These are phyloP conservation scores for Cladophialophora bantiana DNA, from an alignment of 2,329 filamentous ascomycete genomes.

Conservation along the genomic window DNA sequence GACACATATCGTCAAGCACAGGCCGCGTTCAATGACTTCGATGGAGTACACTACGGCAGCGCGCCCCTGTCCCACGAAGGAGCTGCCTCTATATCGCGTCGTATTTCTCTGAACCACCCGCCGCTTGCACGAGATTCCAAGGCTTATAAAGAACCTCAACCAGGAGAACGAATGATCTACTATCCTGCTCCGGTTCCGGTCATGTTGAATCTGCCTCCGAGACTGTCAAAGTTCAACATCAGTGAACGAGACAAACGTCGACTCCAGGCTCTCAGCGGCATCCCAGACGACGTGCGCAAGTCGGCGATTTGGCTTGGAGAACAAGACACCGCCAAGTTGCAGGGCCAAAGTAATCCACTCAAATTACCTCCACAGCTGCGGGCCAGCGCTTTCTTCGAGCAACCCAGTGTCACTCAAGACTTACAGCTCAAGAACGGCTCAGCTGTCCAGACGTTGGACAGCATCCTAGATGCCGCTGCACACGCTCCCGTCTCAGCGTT, in stretches of 20 bases:
- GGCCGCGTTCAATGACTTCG: slow-evolving; percentile 56
- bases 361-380: slow-evolving; percentile 81
- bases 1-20: slow-evolving; percentile 55
- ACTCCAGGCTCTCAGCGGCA: slow-evolving; percentile 73
- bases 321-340: slow-evolving; percentile 37
- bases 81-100: slow-evolving; percentile 41
- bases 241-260: slow-evolving; percentile 72
- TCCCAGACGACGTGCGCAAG: slow-evolving; percentile 63
- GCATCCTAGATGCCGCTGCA: slow-evolving; percentile 87
- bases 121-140: slow-evolving; percentile 50
- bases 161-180: slow-evolving; percentile 84
- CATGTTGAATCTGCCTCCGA: slow-evolving; percentile 90
- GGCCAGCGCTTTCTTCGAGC: slow-evolving; percentile 90
- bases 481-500: slow-evolving; percentile 89
- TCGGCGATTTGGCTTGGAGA: slow-evolving; percentile 57
- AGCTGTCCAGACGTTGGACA: slow-evolving; percentile 86
- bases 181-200: slow-evolving; percentile 94
- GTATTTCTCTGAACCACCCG: slow-evolving; percentile 49
- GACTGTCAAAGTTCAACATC: slow-evolving; percentile 75
- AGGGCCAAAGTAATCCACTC: slow-evolving; percentile 28
- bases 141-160: slow-evolving; percentile 53
- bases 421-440: slow-evolving; percentile 74
- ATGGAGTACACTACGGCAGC: slow-evolving; percentile 56
- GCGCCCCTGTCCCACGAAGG: slow-evolving; percentile 37
- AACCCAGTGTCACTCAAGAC: slow-evolving; percentile 63